These are phyloP conservation scores for Chalciporus piperatus DNA, from an alignment of 768 basidiomycete species.

Conservation along the genomic window DNA sequence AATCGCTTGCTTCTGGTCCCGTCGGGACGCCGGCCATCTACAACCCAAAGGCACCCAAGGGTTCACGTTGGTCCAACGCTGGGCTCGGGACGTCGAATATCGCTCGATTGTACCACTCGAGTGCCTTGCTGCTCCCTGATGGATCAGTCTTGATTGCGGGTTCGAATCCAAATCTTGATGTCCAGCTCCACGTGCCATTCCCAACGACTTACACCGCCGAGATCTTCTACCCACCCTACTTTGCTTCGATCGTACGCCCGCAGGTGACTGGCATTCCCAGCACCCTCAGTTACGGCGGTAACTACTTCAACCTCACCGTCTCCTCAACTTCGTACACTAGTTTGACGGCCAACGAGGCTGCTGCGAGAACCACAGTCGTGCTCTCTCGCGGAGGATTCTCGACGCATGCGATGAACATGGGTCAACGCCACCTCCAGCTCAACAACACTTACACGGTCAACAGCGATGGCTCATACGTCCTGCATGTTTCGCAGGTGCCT, in stretches of 20 bases:
- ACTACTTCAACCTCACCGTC: constrained; percentile 74
- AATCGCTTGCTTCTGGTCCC: constrained; percentile 79
- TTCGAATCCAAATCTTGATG: no score
- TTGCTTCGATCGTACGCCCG: no score
- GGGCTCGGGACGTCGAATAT: constrained; percentile 64
- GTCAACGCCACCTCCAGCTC: constrained; percentile 76
- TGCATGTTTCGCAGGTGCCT: no score
- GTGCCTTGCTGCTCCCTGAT: constrained; percentile 84
- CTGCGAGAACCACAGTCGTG: constrained; percentile 71
- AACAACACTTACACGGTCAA: constrained; percentile 84
- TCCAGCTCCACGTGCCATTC: no score
- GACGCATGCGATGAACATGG: constrained; percentile 88
- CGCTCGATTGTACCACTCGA: constrained; percentile 88
- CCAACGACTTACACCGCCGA: no score
- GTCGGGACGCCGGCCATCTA: constrained; percentile 77
- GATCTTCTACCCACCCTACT: no score
- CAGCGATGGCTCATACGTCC: no score
- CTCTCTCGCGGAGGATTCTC: constrained; percentile 82
- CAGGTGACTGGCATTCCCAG: constrained; percentile 66
- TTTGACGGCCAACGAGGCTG: constrained; percentile 57
- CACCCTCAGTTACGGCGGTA: constrained; percentile 82
- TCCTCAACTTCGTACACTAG: constrained; percentile 65
- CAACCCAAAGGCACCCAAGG: constrained; percentile 68
- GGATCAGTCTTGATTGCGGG: no score
- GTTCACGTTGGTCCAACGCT: constrained; percentile 69